Percentiles rank a stretch among this genome's conserved stretches.
Evolutionary conservation across 2,329 filamentous ascomycete genomes (phyloP).

Genomic region (Ophiostoma tasmaniense): DNA sequence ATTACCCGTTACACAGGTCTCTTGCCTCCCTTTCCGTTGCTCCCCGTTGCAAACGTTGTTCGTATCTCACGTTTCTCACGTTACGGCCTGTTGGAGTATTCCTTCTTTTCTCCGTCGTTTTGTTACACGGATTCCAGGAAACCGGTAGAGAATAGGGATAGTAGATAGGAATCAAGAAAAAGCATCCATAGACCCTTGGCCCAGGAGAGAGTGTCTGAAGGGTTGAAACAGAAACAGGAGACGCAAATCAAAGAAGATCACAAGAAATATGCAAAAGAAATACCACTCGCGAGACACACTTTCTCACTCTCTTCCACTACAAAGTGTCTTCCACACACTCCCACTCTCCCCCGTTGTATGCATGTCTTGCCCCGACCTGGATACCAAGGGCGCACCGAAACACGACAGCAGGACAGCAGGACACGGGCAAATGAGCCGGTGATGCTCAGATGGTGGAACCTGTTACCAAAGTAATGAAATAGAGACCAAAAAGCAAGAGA

Average conservation of each 20-base stretch:
- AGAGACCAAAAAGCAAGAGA: neutral
- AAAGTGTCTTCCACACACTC: no score
- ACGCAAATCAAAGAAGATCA: neutral
- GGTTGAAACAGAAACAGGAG: neutral
- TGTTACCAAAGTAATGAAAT: neutral
- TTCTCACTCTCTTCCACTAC: neutral
- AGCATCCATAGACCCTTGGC: neutral
- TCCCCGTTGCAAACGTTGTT: no score
- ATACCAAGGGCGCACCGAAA: neutral
- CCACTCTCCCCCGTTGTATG: neutral
- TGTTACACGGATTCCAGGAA: neutral
- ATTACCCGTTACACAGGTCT: neutral
- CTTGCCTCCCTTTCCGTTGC: neutral
- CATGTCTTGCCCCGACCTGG: neutral
- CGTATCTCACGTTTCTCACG: neutral
- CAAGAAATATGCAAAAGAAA: neutral
- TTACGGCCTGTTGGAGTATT: neutral
- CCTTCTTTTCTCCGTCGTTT: neutral
- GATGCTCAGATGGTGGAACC: neutral
- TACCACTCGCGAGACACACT: neutral
- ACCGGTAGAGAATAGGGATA: neutral
- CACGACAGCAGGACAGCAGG: neutral
- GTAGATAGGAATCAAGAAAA: neutral
- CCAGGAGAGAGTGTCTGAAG: neutral
- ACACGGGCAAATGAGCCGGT: neutral